Evolutionary conservation across 2,329 filamentous ascomycete genomes (phyloP).

Genomic region (Fusarium penzigii): DNA sequence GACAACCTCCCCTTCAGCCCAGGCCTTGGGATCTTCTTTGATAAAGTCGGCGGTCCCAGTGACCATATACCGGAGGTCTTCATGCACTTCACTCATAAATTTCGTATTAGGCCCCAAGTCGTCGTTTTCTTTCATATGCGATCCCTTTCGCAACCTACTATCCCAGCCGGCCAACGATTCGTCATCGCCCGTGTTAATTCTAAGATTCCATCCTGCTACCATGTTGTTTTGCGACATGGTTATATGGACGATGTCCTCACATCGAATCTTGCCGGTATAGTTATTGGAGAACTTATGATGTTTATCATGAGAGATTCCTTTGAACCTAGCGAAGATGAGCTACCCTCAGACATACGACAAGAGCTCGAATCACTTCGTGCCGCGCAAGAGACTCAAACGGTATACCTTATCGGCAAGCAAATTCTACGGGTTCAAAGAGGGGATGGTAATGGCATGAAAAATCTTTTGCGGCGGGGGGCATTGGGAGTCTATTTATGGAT

Average conservation of each 20-base stretch:
- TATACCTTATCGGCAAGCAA: constrained; percentile 61
- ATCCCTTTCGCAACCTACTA: constrained; percentile 57
- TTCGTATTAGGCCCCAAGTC: constrained; percentile 63
- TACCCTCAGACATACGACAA: constrained; percentile 1
- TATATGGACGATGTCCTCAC: constrained; percentile 71
- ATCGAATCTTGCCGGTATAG: constrained; percentile 42
- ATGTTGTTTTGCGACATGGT: constrained; percentile 67
- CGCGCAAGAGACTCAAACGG: constrained; percentile 46
- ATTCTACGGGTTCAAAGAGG: constrained; percentile 48
- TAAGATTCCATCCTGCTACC: constrained; percentile 60
- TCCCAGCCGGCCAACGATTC: constrained; percentile 48
- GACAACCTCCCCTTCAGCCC: constrained; percentile 45
- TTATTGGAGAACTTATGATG: constrained; percentile 40
- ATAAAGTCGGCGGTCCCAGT: constrained; percentile 58
- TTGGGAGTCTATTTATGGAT: constrained; percentile 61
- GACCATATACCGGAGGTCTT: constrained; percentile 40
- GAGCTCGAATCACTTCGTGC: constrained; percentile 44
- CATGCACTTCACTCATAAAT: constrained; percentile 70
- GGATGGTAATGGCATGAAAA: constrained; percentile 33
- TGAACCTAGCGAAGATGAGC: constrained; percentile 8
- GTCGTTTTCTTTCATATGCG: constrained; percentile 73
- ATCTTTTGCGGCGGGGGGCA: constrained; percentile 40
- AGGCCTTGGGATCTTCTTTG: constrained; percentile 72
- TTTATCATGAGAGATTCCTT: constrained; percentile 51
- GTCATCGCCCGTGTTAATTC: constrained; percentile 38